Evolutionary conservation across 306 rosid species (phyloP).

Genomic region (peach (Prunus persica)): Prunus_persica_NCBIv2 NC_034016.1:22200501-22201000

Average conservation of each 20-base stretch:
- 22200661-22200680: conserved; percentile 98
- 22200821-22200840: conserved; percentile 94
- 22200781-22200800: conserved; percentile 97
- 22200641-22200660: conserved; percentile 89
- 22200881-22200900: conserved; percentile 62
- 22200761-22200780: conserved; percentile 15
- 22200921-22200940: conserved; percentile 4
- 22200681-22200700: conserved; percentile 86
- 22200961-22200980: conserved; percentile 16
- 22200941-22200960: background rate
- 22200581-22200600: conserved; percentile 19
- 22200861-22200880: conserved; percentile 92
- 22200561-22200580: conserved; percentile 12
- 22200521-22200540: conserved; percentile 84
- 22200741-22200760: background rate
- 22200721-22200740: background rate
- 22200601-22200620: conserved; percentile 24
- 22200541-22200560: conserved; percentile 62
- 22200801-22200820: conserved; percentile 97
- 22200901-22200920: conserved; percentile 13
- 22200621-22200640: conserved; percentile 73
- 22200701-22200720: conserved; percentile 26
- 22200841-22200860: conserved; percentile 95
- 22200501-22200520: conserved; percentile 76
- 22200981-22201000: conserved; percentile 71